A percentile compares a stretch with the other conserved stretches of the same genome.
These are phyloP conservation scores for Penicillium silybi DNA, from an alignment of 495 filamentous ascomycete genomes.

Conservation along the genomic window DNA sequence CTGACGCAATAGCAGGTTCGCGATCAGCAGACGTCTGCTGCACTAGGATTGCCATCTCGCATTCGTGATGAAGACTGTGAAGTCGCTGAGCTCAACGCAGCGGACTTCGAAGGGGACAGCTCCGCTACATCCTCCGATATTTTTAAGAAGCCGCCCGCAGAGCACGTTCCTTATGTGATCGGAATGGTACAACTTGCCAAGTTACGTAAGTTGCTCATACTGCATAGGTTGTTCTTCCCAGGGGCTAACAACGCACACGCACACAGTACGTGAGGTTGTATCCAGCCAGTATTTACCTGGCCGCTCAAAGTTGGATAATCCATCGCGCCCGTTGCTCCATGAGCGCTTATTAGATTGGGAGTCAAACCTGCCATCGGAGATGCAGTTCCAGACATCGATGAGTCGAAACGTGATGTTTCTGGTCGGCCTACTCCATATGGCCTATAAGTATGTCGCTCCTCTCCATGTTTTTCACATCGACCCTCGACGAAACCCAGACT, in stretches of 20 bases:
- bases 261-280: slow-evolving; percentile 38
- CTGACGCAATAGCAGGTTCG: slow-evolving; percentile 22
- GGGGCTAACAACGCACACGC: slow-evolving; percentile 2
- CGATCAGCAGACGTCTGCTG: slow-evolving; percentile 40
- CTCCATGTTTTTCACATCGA: background rate
- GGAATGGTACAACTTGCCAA: slow-evolving; percentile 40
- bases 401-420: slow-evolving; percentile 31
- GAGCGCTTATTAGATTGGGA: slow-evolving; percentile 35
- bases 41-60: slow-evolving; percentile 33
- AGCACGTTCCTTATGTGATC: slow-evolving; percentile 37
- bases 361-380: slow-evolving; percentile 27
- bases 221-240: background rate
- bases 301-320: slow-evolving; percentile 23
- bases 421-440: slow-evolving; percentile 42
- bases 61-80: slow-evolving; percentile 49
- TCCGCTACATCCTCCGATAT: slow-evolving; percentile 20
- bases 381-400: slow-evolving; percentile 26
- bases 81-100: slow-evolving; percentile 33
- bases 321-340: slow-evolving; percentile 27
- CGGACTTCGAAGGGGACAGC: slow-evolving; percentile 35
- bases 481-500: background rate
- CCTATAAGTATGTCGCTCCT: slow-evolving; percentile 34
- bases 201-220: slow-evolving; percentile 26
- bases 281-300: slow-evolving; percentile 40
- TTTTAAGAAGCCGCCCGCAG: slow-evolving; percentile 26